Base-by-base conservation (phyloP, 1,284 basidiomycete species). In the Polyporus tsugae region DNA sequence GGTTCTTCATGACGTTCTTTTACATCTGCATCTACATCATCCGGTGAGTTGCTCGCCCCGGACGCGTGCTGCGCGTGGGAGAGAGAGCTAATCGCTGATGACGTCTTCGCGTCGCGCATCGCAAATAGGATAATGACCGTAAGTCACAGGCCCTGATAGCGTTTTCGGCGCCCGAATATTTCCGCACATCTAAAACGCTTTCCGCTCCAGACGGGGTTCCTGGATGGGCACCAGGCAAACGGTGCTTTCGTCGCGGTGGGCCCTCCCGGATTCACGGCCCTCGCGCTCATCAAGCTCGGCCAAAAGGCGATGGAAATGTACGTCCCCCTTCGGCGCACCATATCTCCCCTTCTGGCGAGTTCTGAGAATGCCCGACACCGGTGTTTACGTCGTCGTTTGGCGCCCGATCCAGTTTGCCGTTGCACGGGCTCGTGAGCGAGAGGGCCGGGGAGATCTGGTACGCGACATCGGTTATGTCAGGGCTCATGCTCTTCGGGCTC, bases 1-100 rank as follows among this genome's bases (percentile, higher is more conserved):
- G 84, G 9, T 85, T 84, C 77, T 85, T 85, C 77, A 82, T 86
- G 80, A 85, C 84, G 15, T 83, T 84, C 75, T 83, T 85, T 73
- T 86, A 86, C 69, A 82, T 86, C 60, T 83, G 83, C 75, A 85
- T 86, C 62, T 86, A 85, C 71, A 79, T 86, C 67, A 82, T 83
- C 69, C 81, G 82, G 82, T 82, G 55, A 29, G 81, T 76, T 33
- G 22, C 17, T 41, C 19, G 39, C 60, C 64, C 69, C 66, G 69
- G 33, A 42, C 11, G 17, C 59, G 46, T 60, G 66, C 49, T 57
- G 53, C 53, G 17, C 33, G 35, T 38, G 35, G 55, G 33, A 25
- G 38, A 25, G 38, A 39, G 35, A n/a, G 15, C 42, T 17, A 29
- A 15, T 17, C 13, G 46, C 42, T 63, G 53, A 49, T 69, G 64